Base-by-base conservation (phyloP, 805 yeast genomes). In the Schwanniomyces vanrijiae region DNA sequence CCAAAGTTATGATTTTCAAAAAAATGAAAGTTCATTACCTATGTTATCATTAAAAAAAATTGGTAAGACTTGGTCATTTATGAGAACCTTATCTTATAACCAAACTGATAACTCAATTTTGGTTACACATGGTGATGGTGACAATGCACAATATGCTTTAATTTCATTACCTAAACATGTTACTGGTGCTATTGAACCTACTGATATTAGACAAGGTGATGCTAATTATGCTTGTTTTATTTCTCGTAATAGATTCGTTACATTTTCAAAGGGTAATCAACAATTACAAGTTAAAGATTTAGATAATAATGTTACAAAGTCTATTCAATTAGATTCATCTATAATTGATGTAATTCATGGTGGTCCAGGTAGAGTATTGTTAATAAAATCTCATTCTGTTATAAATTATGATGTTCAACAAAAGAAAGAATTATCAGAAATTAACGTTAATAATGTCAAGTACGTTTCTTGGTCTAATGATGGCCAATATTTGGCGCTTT, bases 181-280 rank as follows among this genome's bases (percentile, higher is more conserved):
- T 34, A 81, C 92, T 49, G 96, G 96, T 54, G 96, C 97, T n/a
- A 81, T 90, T 54, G 97, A 91, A 60, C 96, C 97, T 45, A 77
- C 84, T n/a, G 84, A 85, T 51, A 75, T 86, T 42, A 74, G 86
- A 49, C 83, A 81, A 59, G 97, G 96, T 44, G 81, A 82, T 46
- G 97, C 94, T 33, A 82, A 81, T 59, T 83, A 82, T 66, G 99
- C 98, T 13, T 76, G 86, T 50, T 94, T 94, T 66, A 90, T 95
- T 57, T 90, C 97, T 11, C 86, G 99, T 66, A 94, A 94, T 72
- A 80, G 99, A 69, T 94, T 90, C 68, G 95, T 88, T 47, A 88
- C 88, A 26, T 88, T 86, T 64, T 73, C 81, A 47, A 85, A 83
- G 61, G 59, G 81, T 10, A 63, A 82, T 13, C 83, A 83, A 57